phyloP scores from a whole-genome alignment of 305 asterid genomes.

The Fraxinus platypoda region DNA sequence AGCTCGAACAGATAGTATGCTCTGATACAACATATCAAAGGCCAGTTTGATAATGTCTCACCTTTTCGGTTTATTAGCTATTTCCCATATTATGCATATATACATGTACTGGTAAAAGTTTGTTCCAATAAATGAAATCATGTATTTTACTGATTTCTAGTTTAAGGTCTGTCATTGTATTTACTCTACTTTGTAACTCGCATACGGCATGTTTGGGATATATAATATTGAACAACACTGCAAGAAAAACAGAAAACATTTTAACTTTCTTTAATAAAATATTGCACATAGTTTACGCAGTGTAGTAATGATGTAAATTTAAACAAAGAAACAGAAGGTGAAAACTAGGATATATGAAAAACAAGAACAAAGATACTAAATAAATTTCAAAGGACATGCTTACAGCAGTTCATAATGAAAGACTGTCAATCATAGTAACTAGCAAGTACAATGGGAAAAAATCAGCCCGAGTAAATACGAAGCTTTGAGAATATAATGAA shows the following conservation, averaged over 20 bases:
- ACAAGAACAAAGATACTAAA: neutral
- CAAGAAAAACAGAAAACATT: neutral
- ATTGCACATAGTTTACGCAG: too few species aligned
- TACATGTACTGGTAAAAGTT: neutral
- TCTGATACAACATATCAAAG: conserved; percentile 14
- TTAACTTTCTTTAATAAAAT: neutral
- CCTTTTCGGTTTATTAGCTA: neutral
- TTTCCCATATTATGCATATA: neutral
- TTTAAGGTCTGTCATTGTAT: neutral
- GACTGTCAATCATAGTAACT: too few species aligned
- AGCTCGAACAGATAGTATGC: conserved; percentile 42
- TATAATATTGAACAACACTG: neutral
- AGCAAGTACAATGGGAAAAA: neutral
- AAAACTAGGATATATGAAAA: too few species aligned
- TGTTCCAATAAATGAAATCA: neutral
- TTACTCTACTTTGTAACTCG: neutral
- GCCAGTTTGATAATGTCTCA: neutral
- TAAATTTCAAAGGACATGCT: neutral
- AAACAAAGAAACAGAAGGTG: neutral
- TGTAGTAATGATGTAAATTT: neutral
- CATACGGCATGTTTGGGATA: neutral
- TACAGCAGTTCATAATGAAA: neutral
- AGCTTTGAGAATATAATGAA: neutral
- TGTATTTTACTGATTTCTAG: neutral
- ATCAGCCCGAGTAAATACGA: neutral